Evolutionary conservation across 129 eudicot species (phyloP), one percentile per base, ranked within the genome.

Genomic region (Helianthus tuberosus): DNA sequence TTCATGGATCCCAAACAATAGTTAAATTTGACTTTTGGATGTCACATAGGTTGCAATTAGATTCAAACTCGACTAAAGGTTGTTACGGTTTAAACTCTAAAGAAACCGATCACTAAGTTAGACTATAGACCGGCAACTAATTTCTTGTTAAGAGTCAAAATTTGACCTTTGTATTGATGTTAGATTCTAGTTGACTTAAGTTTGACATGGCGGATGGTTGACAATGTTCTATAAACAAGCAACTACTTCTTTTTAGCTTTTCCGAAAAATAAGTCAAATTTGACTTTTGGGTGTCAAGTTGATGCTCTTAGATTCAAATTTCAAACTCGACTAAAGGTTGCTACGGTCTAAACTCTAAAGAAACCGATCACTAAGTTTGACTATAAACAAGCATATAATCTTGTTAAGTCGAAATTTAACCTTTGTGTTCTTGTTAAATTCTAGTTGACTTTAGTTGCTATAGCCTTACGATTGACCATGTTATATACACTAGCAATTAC

Each of bases 161-260:
- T 47, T 61, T 73, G 59, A 73, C 60, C 17, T 46, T 72, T 59
- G 59, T 6, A 13, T 46, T 53, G 36, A 23, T 43, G 46, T 27
- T 58, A 39, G 67, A 36, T 41, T 71, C 66, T 71, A 16, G 35
- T 72, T 72, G 10, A 55, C 11, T 55, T 8, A 8, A 16, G 35
- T 55, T 55, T 17, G 32, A 10, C 23, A 55, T 55, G 61, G 32
- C 5, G 32, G 17, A 23, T 58, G 38, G 64, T 58, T 58, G 64
- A 58, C 25, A 23, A 58, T 58, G 64, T 58, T 25, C 36, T 58
- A 58, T 58, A 58, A 25, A 58, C 64, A 58, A 23, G 36, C 14
- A 58, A 58, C 64, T 9, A 20, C 27, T 52, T 52, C 58, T 7
- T 16, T 54, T 27, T 17, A 29, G 35, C 2, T 29, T 29, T 29